Evolutionary conservation across 208 protist genomes (phyloP).

Genomic region (Trypanosoma grayi): DNA sequence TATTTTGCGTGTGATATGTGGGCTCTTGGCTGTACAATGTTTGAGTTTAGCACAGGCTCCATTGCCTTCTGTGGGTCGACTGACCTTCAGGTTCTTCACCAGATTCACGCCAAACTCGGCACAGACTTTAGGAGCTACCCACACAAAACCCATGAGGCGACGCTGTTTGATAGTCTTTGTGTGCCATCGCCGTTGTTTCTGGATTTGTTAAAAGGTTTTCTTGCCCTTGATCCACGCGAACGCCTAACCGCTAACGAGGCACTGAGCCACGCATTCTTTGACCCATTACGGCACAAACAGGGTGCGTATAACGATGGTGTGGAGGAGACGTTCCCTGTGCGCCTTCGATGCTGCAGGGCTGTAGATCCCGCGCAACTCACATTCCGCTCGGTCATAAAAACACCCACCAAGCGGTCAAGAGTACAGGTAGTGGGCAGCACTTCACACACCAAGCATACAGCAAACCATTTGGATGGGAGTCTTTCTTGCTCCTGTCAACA

Average conservation of each 20-base stretch:
- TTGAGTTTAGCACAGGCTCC: conserved; percentile 58
- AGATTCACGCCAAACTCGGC: conserved; percentile 51
- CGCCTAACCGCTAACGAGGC: conserved; percentile 51
- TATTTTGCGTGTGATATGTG: conserved; percentile 70
- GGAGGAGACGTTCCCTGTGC: conserved; percentile 18
- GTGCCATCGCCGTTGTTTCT: conserved; percentile 30
- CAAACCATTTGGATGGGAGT: conserved; percentile 5
- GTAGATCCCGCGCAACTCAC: conserved; percentile 4
- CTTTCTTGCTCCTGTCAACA: conserved; percentile 2
- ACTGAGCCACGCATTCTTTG: conserved; percentile 60
- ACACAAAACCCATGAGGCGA: conserved; percentile 11
- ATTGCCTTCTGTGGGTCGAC: conserved; percentile 48
- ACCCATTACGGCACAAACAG: conserved; percentile 14
- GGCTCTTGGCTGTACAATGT: conserved; percentile 74
- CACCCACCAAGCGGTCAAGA: conserved; percentile 10
- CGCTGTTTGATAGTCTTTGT: conserved; percentile 44
- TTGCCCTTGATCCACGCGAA: conserved; percentile 51
- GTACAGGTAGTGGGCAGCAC: neutral
- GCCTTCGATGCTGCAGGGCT: neutral
- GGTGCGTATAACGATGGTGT: neutral
- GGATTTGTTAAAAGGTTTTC: conserved; percentile 48
- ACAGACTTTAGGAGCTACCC: conserved; percentile 59
- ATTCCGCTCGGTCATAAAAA: conserved; percentile 15
- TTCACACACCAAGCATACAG: neutral
- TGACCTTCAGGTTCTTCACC: conserved; percentile 66